Evolutionary conservation across 2,329 filamentous ascomycete species (phyloP), one percentile per base, ranked within the genome.

Genomic region (Scortechinia acanthostroma): DNA sequence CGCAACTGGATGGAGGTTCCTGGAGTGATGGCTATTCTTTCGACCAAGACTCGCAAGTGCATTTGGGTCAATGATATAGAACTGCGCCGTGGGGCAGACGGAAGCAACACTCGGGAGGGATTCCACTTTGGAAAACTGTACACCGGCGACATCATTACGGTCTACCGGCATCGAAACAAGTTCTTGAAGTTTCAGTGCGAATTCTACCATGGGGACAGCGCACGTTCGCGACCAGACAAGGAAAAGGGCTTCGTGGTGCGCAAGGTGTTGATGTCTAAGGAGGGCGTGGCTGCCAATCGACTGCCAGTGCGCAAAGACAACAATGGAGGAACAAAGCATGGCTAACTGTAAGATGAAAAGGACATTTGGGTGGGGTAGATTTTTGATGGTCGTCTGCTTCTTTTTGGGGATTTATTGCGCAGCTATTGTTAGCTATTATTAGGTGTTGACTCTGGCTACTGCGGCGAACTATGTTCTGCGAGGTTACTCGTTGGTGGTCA

Each of bases 81-180:
- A 40, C 17, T 40, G 20, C 35, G 35, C 6, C 35, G 35, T 17
- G 35, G 35, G 14, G 35, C 14, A 6, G 17, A 10, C 6, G n/a
- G 10, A 10, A 10, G 10, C n/a, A 19, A 19, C 17, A 17, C 13
- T 15, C 10, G 17, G 6, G 10, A 10, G 17, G 35, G 17, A 17
- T 19, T 40, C 17, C 10, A 40, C 10, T 40, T 40, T 19, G 35
- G 35, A 10, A 40, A 40, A 40, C 35, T 40, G 17, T 40, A 40
- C 35, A 40, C 35, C 20, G 35, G 35, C 6, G 35, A 40, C 20
- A 40, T 40, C 17, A 40, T 40, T 40, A 40, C 35, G 10, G 35
- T 40, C 35, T 40, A 13, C 35, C 14, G 17, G 20, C 10, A 19
- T 10, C 10, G 17, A 6, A 40, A 10, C 35, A 19, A 19, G 17